A percentile compares a stretch with the other conserved stretches of the same genome.
phyloP scores from a whole-genome alignment of 2,329 filamentous ascomycete species.

The Ophiostoma sp. region DNA sequence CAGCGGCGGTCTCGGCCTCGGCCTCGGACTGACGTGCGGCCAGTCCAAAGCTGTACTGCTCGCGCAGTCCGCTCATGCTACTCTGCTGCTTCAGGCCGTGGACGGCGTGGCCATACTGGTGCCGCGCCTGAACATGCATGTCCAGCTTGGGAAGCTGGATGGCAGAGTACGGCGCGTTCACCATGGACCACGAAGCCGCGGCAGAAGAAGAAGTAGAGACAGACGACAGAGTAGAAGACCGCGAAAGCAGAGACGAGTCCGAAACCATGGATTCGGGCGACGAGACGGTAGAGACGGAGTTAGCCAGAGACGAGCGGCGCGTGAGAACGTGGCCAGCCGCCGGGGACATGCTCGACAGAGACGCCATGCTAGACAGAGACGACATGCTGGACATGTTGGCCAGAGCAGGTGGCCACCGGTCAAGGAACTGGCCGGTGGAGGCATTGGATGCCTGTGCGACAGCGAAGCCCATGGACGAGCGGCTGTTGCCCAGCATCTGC shows the following conservation, averaged over 20 bases:
- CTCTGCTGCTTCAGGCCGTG: conserved; percentile 49
- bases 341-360: conserved; percentile 45
- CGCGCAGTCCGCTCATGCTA: conserved; percentile 24
- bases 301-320: conserved; percentile 59
- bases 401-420: conserved; percentile 44
- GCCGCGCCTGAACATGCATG: conserved; percentile 52
- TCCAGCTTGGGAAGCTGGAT: conserved; percentile 43
- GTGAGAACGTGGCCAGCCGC: conserved; percentile 45
- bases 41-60: conserved; percentile 44
- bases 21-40: conserved; percentile 43
- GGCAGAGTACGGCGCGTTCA: conserved; percentile 51
- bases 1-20: conserved; percentile 52
- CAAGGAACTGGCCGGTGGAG: conserved; percentile 45
- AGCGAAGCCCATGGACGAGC: conserved; percentile 56
- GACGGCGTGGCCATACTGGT: conserved; percentile 38
- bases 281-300: conserved; percentile 57
- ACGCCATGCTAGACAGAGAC: conserved; percentile 34
- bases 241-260: conserved; percentile 56
- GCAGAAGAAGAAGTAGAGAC: conserved; percentile 53
- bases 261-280: conserved; percentile 65
- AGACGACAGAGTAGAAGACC: conserved; percentile 29
- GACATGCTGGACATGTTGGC: conserved; percentile 13
- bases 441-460: conserved; percentile 51
- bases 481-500: conserved; percentile 42
- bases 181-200: conserved; percentile 56